phyloP scores from a whole-genome alignment of 805 yeast genomes.

The Ogataea pilisensis region DNA sequence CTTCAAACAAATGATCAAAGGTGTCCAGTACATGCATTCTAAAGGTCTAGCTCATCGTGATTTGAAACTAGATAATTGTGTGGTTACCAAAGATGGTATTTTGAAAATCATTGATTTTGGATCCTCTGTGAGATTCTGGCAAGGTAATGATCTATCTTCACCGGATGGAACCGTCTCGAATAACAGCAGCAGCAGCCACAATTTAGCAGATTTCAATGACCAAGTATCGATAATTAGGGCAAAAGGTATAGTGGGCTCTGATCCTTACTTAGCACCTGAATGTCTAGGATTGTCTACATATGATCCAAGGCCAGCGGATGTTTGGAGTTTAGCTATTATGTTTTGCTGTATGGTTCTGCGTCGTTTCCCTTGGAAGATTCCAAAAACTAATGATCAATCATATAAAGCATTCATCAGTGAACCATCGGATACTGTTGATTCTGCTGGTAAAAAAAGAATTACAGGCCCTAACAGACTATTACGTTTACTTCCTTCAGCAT shows the following conservation, averaged over 20 bases:
- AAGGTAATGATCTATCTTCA: slow-evolving; percentile 32
- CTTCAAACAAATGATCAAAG: slow-evolving; percentile 74
- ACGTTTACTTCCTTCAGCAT: slow-evolving; percentile 62
- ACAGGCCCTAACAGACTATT: slow-evolving; percentile 70
- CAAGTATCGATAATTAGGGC: slow-evolving; percentile 53
- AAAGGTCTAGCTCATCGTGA: slow-evolving; percentile 93
- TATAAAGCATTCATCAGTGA: slow-evolving; percentile 57
- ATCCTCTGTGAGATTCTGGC: slow-evolving; percentile 72
- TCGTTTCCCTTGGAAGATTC: slow-evolving; percentile 94
- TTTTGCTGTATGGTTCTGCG: slow-evolving; percentile 85
- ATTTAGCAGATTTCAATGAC: slow-evolving; percentile 24
- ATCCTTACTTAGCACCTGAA: slow-evolving; percentile 94
- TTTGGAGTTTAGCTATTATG: slow-evolving; percentile 92
- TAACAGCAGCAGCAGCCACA: too few species aligned
- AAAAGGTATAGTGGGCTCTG: slow-evolving; percentile 89
- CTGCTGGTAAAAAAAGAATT: slow-evolving; percentile 20
- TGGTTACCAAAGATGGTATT: slow-evolving; percentile 68
- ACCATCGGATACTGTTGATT: slow-evolving; percentile 23
- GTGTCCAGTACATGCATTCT: slow-evolving; percentile 70
- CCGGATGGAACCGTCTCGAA: not conserved
- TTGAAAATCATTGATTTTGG: slow-evolving; percentile 92
- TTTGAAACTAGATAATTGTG: slow-evolving; percentile 89
- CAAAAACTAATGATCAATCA: slow-evolving; percentile 71
- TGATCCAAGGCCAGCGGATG: slow-evolving; percentile 84
- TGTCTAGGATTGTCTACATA: slow-evolving; percentile 55